A percentile compares a stretch with the other conserved stretches of the same genome.
Conservation (phyloP, 1,284 basidiomycete species). For the Phlebopus sp. region DNA sequence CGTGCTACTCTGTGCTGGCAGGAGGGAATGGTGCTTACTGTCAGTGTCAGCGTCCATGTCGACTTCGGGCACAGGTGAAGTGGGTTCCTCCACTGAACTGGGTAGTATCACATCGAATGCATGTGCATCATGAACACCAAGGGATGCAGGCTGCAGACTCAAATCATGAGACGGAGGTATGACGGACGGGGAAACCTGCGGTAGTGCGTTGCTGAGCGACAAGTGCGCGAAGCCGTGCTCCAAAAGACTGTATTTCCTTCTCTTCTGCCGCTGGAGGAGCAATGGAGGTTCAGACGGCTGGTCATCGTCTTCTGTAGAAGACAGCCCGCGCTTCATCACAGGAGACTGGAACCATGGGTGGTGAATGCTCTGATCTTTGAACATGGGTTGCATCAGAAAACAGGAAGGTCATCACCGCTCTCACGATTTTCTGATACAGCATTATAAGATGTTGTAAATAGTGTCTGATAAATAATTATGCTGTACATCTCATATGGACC, state of each 20-base stretch:
- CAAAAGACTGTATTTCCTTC: constrained; percentile 46
- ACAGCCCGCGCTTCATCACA: constrained; percentile 48
- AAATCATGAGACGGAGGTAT: not conserved
- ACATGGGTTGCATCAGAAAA: too few species aligned
- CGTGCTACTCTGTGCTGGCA: not conserved
- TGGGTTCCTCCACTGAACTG: constrained; percentile 47
- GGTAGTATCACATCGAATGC: constrained; percentile 30
- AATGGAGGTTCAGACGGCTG: constrained; percentile 9
- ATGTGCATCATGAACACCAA: constrained; percentile 11
- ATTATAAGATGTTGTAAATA: too few species aligned
- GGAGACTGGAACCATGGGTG: constrained; percentile 57
- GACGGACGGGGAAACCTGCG: constrained; percentile 1
- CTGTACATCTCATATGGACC: too few species aligned
- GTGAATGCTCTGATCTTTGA: constrained; percentile 33
- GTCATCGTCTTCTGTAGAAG: constrained; percentile 20
- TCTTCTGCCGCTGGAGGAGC: constrained; percentile 38
- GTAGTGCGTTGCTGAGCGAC: constrained; percentile 31
- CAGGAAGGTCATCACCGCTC: too few species aligned
- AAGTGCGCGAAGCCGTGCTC: constrained; percentile 60
- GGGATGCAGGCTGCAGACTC: constrained; percentile 14
- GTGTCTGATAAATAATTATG: too few species aligned
- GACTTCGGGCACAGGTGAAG: constrained; percentile 39
- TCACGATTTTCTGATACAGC: too few species aligned
- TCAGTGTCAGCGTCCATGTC: constrained; percentile 65
- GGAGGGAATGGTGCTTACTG: constrained; percentile 12